Evolutionary conservation across 2,329 filamentous ascomycete genomes (phyloP), one percentile per base, ranked within the genome.

Genomic region (Westerdykella aurantiaca): DNA sequence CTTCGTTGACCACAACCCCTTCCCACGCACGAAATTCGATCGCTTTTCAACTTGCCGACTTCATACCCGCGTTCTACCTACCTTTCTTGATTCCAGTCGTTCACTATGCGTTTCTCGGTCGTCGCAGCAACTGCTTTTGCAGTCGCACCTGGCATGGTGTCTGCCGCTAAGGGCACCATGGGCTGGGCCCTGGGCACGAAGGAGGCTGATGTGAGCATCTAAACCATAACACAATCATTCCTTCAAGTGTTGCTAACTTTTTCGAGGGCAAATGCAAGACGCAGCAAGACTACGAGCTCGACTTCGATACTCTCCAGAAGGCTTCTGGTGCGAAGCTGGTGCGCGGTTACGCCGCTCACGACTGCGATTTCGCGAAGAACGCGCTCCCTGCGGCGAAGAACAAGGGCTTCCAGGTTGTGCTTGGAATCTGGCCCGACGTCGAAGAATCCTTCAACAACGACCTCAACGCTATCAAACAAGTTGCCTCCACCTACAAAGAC

Each of bases 101-200:
- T 44, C 37, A 57, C 41, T 31, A 69, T 69, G 66, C 63, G 60
- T 57, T 58, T 68, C 56, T 63, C 61, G 5, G 47, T 56, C 34
- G 44, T 67, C 43, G 53, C 58, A 42, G 43, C 58, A 4, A 49
- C 59, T 38, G 60, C 62, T 39, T 51, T 71, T 23, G 59, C 59
- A 25, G 54, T 55, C 39, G 66, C 72, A 38, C 74, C 77, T 18
- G 66, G 72, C 38, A 62, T 75, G 34, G 73, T 76, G 34, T 69
- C 73, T 25, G 75, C 75, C 31, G 68, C 68, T 31, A 60, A 58
- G 47, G 81, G 82, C 40, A 73, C 65, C 23, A 69, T 85, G 47
- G 83, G 83, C 41, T 85, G 85, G 58, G 75, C 83, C 12, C 71
- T 87, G 11, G 83, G 83, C 47, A 78, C 81, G 56, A 82, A 84